A percentile compares a stretch with the other conserved stretches of the same genome.
Conservation (phyloP, 106 monocot species). For the Amphibolis antarctica region DNA sequence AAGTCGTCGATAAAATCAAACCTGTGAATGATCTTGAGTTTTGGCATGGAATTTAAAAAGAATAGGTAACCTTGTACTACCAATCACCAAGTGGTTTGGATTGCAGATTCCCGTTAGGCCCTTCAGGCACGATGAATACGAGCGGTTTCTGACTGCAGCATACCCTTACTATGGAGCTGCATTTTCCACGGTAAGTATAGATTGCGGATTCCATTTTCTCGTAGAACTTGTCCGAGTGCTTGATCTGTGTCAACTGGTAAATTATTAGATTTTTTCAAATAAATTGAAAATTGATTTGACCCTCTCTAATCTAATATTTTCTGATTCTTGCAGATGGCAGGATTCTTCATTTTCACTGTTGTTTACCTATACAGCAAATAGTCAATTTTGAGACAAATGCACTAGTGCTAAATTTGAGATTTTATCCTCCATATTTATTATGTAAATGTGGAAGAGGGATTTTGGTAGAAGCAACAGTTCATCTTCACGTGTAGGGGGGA, state of each 20-base stretch:
- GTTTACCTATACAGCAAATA: slow-evolving; percentile 69
- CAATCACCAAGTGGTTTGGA: not conserved
- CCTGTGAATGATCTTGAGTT: not conserved
- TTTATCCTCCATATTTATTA: no score
- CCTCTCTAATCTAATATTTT: slow-evolving; percentile 6
- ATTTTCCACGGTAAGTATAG: slow-evolving; percentile 76
- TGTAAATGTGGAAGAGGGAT: no score
- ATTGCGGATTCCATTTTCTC: not conserved
- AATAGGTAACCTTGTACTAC: not conserved
- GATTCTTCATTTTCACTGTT: slow-evolving; percentile 69
- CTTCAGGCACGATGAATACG: slow-evolving; percentile 86
- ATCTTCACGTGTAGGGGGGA: no score
- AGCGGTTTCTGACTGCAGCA: slow-evolving; percentile 85
- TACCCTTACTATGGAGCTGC: slow-evolving; percentile 91
- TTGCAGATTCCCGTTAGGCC: slow-evolving; percentile 88
- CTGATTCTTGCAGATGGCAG: slow-evolving; percentile 66
- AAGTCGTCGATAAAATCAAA: not conserved
- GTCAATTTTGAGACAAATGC: slow-evolving; percentile 4
- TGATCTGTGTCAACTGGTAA: not conserved
- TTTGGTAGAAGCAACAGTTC: no score
- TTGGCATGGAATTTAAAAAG: not conserved
- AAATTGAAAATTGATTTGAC: not conserved
- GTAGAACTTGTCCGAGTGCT: not conserved
- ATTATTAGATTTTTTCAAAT: not conserved
- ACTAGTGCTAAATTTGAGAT: not conserved